A percentile compares a stretch with the other conserved stretches of the same genome.
Evolutionary conservation across 176 grass and related monocot species (phyloP).

Genomic region (Hordeum vulgare): DNA sequence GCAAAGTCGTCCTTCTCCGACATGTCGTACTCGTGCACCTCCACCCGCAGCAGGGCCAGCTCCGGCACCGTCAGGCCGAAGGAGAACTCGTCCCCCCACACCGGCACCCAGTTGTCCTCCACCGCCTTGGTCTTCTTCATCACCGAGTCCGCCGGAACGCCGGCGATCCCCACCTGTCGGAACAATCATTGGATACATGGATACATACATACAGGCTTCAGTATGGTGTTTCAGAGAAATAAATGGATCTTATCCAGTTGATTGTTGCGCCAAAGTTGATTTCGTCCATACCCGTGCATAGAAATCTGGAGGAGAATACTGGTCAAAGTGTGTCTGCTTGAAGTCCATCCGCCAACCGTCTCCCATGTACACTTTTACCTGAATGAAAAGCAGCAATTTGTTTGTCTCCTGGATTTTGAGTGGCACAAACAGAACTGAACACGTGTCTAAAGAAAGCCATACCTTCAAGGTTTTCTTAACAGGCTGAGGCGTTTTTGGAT

Average conservation of each 20-base stretch:
- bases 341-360: slow-evolving; percentile 91
- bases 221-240: too few species aligned
- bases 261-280: too few species aligned
- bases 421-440: background rate
- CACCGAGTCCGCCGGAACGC: slow-evolving; percentile 60
- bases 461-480: slow-evolving; percentile 64
- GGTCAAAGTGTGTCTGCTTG: slow-evolving; percentile 75
- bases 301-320: slow-evolving; percentile 92
- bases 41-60: slow-evolving; percentile 79
- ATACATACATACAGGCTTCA: too few species aligned
- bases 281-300: slow-evolving; percentile 51
- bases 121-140: slow-evolving; percentile 70
- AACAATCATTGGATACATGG: background rate
- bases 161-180: slow-evolving; percentile 77
- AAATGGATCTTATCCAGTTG: too few species aligned
- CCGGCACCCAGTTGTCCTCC: slow-evolving; percentile 86
- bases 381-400: background rate
- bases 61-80: slow-evolving; percentile 66
- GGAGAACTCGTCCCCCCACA: slow-evolving; percentile 74
- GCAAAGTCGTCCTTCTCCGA: slow-evolving; percentile 95
- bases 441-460: background rate
- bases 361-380: slow-evolving; percentile 97
- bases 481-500: slow-evolving; percentile 44
- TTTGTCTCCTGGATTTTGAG: background rate
- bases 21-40: slow-evolving; percentile 92